Conservation (phyloP, 192 early-diverging fungal species). For the Bifiguratus adelaidae region DNA sequence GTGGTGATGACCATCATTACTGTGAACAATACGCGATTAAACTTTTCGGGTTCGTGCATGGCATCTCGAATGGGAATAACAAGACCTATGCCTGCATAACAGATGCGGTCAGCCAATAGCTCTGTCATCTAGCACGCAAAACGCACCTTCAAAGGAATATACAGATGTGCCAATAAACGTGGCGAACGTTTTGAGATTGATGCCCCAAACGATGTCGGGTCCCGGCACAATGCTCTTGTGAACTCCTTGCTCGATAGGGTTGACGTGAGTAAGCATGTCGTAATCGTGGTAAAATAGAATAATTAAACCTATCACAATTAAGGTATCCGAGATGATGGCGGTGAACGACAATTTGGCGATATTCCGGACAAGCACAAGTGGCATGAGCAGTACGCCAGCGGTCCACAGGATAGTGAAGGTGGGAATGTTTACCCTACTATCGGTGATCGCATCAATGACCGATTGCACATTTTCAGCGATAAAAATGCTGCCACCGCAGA, state of each 20-base stretch:
- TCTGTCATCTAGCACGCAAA: no score
- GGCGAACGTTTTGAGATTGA: slow-evolving; percentile 61
- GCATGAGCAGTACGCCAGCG: slow-evolving; percentile 59
- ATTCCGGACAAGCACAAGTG: slow-evolving; percentile 74
- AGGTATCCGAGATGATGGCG: slow-evolving; percentile 75
- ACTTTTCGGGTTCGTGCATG: slow-evolving; percentile 85
- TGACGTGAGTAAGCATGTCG: slow-evolving; percentile 33
- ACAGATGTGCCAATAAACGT: slow-evolving; percentile 82
- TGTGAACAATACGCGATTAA: slow-evolving; percentile 58
- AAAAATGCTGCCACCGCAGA: slow-evolving; percentile 65
- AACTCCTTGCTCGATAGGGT: slow-evolving; percentile 31
- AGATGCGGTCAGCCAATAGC: neutral
- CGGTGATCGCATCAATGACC: slow-evolving; percentile 52
- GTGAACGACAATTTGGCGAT: slow-evolving; percentile 74
- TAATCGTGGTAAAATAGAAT: slow-evolving; percentile 69
- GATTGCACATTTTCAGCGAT: slow-evolving; percentile 76
- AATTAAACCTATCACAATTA: slow-evolving; percentile 71
- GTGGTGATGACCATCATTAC: slow-evolving; percentile 60
- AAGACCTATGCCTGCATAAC: slow-evolving; percentile 9
- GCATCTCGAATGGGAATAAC: slow-evolving; percentile 64
- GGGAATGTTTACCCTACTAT: slow-evolving; percentile 46
- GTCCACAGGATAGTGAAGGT: slow-evolving; percentile 58
- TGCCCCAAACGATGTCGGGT: slow-evolving; percentile 24
- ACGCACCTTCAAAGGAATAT: slow-evolving; percentile 92
- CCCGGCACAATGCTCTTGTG: slow-evolving; percentile 26